phyloP scores from a whole-genome alignment of 768 basidiomycete species.

The Macrolepiota dolichaula region DNA sequence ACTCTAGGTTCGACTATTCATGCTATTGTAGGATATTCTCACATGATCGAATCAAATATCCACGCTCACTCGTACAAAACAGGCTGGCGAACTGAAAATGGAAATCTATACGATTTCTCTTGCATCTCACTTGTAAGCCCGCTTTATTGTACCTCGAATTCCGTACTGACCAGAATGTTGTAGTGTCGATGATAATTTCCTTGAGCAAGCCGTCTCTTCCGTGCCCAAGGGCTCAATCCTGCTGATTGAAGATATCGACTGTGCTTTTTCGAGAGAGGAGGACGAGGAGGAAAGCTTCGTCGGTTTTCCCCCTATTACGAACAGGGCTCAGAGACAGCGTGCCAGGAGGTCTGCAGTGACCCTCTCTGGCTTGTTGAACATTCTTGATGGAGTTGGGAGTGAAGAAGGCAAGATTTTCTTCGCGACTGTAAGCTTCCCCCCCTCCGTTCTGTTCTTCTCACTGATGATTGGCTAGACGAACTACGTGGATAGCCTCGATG shows the following conservation, averaged over 20 bases:
- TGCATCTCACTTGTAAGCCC: slow-evolving; percentile 40
- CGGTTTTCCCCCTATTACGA: neutral
- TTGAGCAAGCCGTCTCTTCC: slow-evolving; percentile 40
- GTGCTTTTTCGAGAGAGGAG: slow-evolving; percentile 50
- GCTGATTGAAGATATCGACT: slow-evolving; percentile 61
- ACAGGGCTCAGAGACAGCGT: neutral
- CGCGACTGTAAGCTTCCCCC: slow-evolving; percentile 40
- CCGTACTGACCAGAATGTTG: slow-evolving; percentile 6
- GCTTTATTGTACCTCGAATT: neutral
- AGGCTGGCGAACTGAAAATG: slow-evolving; percentile 68
- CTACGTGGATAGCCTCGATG: slow-evolving; percentile 51
- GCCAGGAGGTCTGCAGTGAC: slow-evolving; percentile 35
- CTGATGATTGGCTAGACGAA: slow-evolving; percentile 37
- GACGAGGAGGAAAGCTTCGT: slow-evolving; percentile 22
- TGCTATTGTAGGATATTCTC: slow-evolving; percentile 36
- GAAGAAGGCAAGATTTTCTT: slow-evolving; percentile 63
- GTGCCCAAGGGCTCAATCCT: slow-evolving; percentile 53
- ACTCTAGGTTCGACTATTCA: slow-evolving; percentile 50
- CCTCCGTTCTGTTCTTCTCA: neutral
- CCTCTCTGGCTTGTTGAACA: slow-evolving; percentile 54
- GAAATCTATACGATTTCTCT: slow-evolving; percentile 73
- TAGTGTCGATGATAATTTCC: slow-evolving; percentile 48
- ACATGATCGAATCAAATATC: neutral
- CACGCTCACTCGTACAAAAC: neutral
- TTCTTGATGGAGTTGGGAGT: slow-evolving; percentile 57